A percentile compares a stretch with the other conserved stretches of the same genome.
Evolutionary conservation across 352 stramenopile species (phyloP).

Genomic region (Globisporangium cederbergense): DNA sequence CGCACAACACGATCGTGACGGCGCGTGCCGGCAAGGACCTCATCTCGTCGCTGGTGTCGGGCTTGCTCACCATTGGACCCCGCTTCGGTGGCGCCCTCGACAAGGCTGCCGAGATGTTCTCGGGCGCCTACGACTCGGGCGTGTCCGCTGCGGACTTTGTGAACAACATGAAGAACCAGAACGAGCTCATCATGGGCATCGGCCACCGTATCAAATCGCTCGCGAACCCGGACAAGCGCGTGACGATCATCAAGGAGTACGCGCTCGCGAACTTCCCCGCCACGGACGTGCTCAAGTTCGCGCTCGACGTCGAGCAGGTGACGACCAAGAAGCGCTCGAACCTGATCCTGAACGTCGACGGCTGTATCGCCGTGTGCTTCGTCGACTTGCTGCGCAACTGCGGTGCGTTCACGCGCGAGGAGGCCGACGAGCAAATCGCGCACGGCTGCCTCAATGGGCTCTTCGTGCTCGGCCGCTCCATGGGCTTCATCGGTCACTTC

Average conservation of each 20-base stretch:
- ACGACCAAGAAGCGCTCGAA: conserved; percentile 97
- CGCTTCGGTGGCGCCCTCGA: conserved; percentile 96
- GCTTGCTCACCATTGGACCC: conserved; percentile 95
- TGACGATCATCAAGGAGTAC: conserved; percentile 96
- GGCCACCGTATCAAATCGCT: conserved; percentile 95
- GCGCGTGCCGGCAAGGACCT: conserved; percentile 96
- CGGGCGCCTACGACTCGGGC: conserved; percentile 86
- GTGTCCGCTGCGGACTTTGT: conserved; percentile 90
- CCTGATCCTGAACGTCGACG: conserved; percentile 98
- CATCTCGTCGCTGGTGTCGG: conserved; percentile 95
- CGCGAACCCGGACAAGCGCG: conserved; percentile 95
- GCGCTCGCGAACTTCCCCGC: conserved; percentile 92
- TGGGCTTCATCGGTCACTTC: conserved; percentile 94
- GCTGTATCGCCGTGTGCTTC: conserved; percentile 96
- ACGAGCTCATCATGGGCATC: conserved; percentile 98
- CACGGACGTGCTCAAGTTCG: conserved; percentile 94
- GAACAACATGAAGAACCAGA: conserved; percentile 91
- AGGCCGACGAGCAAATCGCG: conserved; percentile 93
- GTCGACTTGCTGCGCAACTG: conserved; percentile 94
- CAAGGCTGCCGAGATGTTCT: conserved; percentile 93
- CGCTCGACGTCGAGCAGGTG: conserved; percentile 94
- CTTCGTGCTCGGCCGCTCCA: conserved; percentile 83
- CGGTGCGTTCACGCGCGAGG: conserved; percentile 86
- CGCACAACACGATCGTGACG: conserved; percentile 96
- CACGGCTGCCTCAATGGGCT: conserved; percentile 96